Conservation (phyloP, 2,329 filamentous ascomycete species). For the Periconia macrospinosa region DNA sequence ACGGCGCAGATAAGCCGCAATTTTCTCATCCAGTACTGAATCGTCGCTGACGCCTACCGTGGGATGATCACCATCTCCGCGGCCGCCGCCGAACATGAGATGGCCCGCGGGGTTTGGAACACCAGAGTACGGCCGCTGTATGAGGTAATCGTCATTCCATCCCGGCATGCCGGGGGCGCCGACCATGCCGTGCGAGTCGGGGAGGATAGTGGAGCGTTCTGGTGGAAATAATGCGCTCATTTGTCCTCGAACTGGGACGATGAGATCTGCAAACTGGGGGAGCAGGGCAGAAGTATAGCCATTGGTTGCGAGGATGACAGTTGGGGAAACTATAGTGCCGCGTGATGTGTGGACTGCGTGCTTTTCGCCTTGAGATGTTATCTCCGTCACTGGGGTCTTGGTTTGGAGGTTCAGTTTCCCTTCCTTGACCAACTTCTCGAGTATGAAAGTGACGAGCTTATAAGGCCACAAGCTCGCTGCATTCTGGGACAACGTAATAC, state of each 20-base stretch:
- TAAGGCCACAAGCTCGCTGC: constrained; percentile 81
- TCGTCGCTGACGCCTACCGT: constrained; percentile 64
- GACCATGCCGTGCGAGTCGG: constrained; percentile 67
- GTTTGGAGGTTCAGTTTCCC: constrained; percentile 72
- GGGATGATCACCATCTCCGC: constrained; percentile 52
- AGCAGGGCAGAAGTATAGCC: constrained; percentile 79
- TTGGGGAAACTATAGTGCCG: constrained; percentile 64
- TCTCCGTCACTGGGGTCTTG: constrained; percentile 62
- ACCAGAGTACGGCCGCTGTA: constrained; percentile 62
- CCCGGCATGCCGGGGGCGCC: constrained; percentile 50
- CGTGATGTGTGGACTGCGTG: constrained; percentile 71
- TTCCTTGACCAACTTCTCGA: constrained; percentile 60
- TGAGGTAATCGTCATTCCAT: constrained; percentile 69
- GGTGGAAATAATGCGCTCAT: constrained; percentile 68
- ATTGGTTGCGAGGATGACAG: constrained; percentile 79
- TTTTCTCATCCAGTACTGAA: constrained; percentile 56
- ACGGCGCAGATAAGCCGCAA: constrained; percentile 59
- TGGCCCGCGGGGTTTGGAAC: constrained; percentile 53
- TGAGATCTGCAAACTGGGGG: constrained; percentile 68
- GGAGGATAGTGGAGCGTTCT: constrained; percentile 46
- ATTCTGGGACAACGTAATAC: constrained; percentile 64
- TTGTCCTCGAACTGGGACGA: constrained; percentile 77
- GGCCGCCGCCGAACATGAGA: constrained; percentile 72
- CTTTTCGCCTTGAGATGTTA: constrained; percentile 24
- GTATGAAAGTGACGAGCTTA: constrained; percentile 74